Conservation (phyloP, 495 filamentous ascomycete genomes). For the Durotheca rogersii region DNA sequence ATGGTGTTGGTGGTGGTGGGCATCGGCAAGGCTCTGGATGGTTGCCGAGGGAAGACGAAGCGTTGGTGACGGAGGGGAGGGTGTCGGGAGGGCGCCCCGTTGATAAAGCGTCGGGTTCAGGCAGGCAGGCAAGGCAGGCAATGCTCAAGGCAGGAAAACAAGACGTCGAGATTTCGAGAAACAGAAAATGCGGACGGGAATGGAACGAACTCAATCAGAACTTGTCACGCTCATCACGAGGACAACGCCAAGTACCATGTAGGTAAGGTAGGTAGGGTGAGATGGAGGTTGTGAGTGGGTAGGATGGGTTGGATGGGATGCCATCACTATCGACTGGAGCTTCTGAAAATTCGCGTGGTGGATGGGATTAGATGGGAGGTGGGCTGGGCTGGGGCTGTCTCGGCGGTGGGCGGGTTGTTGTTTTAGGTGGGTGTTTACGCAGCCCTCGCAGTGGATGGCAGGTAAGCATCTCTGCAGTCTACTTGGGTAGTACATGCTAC, state of each 20-base stretch:
- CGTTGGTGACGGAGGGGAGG: neutral
- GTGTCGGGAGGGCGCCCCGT: neutral
- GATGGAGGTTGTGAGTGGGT: constrained; percentile 26
- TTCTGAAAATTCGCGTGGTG: constrained; percentile 25
- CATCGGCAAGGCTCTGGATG: constrained; percentile 15
- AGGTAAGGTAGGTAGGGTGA: constrained; percentile 15
- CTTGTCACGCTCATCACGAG: constrained; percentile 24
- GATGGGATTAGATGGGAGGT: neutral
- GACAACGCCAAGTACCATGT: constrained; percentile 24
- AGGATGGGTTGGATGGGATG: constrained; percentile 7
- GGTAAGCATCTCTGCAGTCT: too few species aligned
- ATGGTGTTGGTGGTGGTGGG: too few species aligned
- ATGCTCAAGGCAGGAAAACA: neutral
- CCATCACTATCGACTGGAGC: constrained; percentile 10
- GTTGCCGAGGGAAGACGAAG: constrained; percentile 5
- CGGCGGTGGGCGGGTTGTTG: too few species aligned
- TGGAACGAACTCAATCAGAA: constrained; percentile 2
- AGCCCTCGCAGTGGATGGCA: too few species aligned
- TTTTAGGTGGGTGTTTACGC: too few species aligned
- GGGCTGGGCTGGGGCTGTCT: constrained; percentile 22
- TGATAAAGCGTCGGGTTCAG: too few species aligned
- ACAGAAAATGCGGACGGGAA: constrained; percentile 7
- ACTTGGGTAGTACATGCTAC: too few species aligned
- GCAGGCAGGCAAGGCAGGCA: too few species aligned
- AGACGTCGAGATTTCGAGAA: neutral